A percentile compares a stretch with the other conserved stretches of the same genome.
Conservation (phyloP, 2,329 filamentous ascomycete genomes). For the Colletotrichum endophyticum region DNA sequence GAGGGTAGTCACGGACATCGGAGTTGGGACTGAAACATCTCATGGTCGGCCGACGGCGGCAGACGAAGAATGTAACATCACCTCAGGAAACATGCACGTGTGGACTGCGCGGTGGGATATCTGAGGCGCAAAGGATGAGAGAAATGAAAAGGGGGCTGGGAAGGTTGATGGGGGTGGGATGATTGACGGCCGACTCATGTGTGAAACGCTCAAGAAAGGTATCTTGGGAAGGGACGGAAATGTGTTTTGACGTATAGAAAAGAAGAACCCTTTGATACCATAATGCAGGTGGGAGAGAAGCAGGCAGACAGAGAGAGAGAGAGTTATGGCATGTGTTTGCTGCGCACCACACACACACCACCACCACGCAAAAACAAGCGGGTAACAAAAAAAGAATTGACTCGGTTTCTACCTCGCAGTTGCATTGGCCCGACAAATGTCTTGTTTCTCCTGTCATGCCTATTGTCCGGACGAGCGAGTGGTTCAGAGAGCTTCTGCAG, state of each 20-base stretch:
- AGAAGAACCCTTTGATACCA: slow-evolving; percentile 14
- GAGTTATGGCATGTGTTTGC: neutral
- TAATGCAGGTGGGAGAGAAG: neutral
- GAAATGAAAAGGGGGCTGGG: neutral
- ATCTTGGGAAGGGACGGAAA: neutral
- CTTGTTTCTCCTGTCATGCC: slow-evolving; percentile 14
- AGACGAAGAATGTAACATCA: neutral
- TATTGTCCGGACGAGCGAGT: slow-evolving; percentile 13
- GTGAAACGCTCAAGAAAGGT: slow-evolving; percentile 4
- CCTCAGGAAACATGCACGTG: neutral
- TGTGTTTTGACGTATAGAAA: neutral
- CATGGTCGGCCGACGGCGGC: neutral
- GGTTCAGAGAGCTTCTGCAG: neutral
- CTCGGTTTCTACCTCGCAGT: slow-evolving; percentile 3
- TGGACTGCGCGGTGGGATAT: neutral
- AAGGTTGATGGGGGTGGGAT: neutral
- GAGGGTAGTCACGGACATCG: slow-evolving; percentile 19
- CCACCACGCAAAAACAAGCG: neutral
- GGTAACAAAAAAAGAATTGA: neutral
- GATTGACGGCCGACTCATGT: slow-evolving; percentile 16
- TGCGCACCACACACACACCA: neutral
- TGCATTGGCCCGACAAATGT: slow-evolving; percentile 10
- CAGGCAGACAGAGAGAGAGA: neutral
- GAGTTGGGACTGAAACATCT: slow-evolving; percentile 19
- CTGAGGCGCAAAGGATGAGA: neutral